Conservation (phyloP, 1,284 basidiomycete species). For the Vanrija pseudolonga region DNA sequence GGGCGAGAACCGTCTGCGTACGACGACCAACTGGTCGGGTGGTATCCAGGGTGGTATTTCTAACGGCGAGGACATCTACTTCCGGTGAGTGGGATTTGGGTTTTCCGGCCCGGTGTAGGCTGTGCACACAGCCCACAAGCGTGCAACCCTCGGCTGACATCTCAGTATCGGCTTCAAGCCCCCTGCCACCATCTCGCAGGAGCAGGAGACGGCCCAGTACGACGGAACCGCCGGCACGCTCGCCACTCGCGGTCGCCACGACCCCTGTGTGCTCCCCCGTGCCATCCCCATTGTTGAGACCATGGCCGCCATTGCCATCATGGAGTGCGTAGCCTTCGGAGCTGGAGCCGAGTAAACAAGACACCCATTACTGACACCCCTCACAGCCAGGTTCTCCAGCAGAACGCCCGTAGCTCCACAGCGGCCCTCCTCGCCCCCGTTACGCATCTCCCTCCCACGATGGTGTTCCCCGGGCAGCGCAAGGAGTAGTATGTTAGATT, state of each 20-base stretch:
- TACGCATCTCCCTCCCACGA: slow-evolving; percentile 80
- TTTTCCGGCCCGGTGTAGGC: background rate
- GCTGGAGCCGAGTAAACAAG: background rate
- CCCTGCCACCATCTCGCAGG: slow-evolving; percentile 94
- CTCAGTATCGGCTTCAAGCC: slow-evolving; percentile 84
- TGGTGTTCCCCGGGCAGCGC: slow-evolving; percentile 46
- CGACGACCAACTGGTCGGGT: slow-evolving; percentile 91
- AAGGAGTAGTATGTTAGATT: slow-evolving; percentile 11
- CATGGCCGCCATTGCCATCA: slow-evolving; percentile 92
- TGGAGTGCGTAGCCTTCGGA: slow-evolving; percentile 60
- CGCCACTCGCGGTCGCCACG: slow-evolving; percentile 88
- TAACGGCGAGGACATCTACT: slow-evolving; percentile 97
- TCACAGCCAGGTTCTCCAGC: slow-evolving; percentile 66
- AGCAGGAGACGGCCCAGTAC: slow-evolving; percentile 87
- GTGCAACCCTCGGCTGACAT: slow-evolving; percentile 48
- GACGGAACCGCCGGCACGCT: slow-evolving; percentile 82
- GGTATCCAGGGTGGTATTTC: slow-evolving; percentile 97
- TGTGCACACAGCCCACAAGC: no score
- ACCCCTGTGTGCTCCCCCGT: slow-evolving; percentile 94
- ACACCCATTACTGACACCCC: background rate
- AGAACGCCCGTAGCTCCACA: slow-evolving; percentile 72
- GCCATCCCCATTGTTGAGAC: slow-evolving; percentile 98
- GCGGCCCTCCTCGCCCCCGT: slow-evolving; percentile 66
- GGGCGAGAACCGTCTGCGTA: slow-evolving; percentile 59
- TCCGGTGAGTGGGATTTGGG: slow-evolving; percentile 53